These are phyloP conservation scores for Penicillium janthinellum DNA, from an alignment of 2,329 filamentous ascomycete genomes.

Conservation along the genomic window DNA sequence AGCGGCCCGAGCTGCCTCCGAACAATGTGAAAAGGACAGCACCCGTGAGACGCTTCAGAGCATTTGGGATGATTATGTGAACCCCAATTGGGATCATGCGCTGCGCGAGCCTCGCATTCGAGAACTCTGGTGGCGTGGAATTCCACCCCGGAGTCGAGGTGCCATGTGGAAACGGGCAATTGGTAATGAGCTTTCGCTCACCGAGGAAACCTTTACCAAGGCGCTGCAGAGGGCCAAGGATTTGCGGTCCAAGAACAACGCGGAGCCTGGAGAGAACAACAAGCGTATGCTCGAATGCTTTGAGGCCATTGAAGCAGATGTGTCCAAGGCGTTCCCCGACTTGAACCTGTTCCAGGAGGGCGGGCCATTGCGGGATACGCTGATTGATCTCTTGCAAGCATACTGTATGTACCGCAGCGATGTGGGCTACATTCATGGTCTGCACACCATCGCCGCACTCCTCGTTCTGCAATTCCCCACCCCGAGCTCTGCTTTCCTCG, in stretches of 20 bases:
- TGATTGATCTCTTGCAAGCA: slow-evolving; percentile 62
- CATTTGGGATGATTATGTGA: slow-evolving; percentile 64
- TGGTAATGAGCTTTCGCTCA: slow-evolving; percentile 62
- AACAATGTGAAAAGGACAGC: slow-evolving; percentile 53
- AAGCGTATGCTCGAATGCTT: slow-evolving; percentile 55
- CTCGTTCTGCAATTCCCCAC: slow-evolving; percentile 59
- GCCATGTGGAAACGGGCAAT: slow-evolving; percentile 62
- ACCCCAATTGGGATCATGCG: slow-evolving; percentile 61
- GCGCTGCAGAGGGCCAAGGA: slow-evolving; percentile 59
- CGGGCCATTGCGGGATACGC: slow-evolving; percentile 56
- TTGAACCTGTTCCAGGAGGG: slow-evolving; percentile 59
- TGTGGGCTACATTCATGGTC: slow-evolving; percentile 61
- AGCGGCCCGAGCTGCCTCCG: slow-evolving; percentile 50
- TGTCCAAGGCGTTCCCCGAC: slow-evolving; percentile 58
- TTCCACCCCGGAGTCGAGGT: slow-evolving; percentile 59
- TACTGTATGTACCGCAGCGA: slow-evolving; percentile 66
- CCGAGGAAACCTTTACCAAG: slow-evolving; percentile 57
- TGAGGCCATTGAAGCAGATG: slow-evolving; percentile 56
- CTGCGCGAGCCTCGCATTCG: slow-evolving; percentile 58
- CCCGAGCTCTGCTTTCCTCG: slow-evolving; percentile 58
- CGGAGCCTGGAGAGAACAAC: slow-evolving; percentile 46
- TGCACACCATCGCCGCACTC: slow-evolving; percentile 61
- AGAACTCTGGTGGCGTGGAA: slow-evolving; percentile 67
- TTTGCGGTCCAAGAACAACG: slow-evolving; percentile 47
- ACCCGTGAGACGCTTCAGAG: slow-evolving; percentile 56